Evolutionary conservation across 208 protist species (phyloP).

Genomic region (Leishmania arabica): DNA sequence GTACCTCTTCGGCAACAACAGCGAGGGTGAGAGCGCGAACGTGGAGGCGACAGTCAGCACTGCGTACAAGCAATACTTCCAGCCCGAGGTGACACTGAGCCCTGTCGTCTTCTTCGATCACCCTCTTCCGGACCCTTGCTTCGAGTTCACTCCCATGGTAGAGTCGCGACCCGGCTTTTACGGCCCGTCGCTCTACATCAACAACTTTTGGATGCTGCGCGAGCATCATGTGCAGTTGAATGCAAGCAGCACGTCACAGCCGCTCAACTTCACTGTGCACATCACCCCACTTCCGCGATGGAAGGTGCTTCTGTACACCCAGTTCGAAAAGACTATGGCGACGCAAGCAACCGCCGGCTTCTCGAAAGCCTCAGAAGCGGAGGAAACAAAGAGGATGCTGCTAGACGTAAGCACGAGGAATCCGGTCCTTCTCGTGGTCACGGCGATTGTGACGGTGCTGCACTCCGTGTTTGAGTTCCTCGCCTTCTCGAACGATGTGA

Average conservation of each 20-base stretch:
- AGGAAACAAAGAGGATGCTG: conserved; percentile 95
- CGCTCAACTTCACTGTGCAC: conserved; percentile 57
- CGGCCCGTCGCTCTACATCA: conserved; percentile 90
- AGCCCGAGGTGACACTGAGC: conserved; percentile 66
- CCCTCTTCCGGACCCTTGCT: conserved; percentile 49
- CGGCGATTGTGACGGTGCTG: conserved; percentile 94
- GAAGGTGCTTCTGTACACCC: conserved; percentile 77
- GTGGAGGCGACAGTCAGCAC: neutral
- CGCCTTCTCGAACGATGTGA: conserved; percentile 98
- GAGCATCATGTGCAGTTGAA: conserved; percentile 86
- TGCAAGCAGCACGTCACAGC: conserved; percentile 52
- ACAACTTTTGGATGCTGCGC: conserved; percentile 95
- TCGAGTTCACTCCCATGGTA: conserved; percentile 44
- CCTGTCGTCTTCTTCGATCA: conserved; percentile 72
- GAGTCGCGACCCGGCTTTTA: conserved; percentile 50
- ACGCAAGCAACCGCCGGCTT: conserved; percentile 75
- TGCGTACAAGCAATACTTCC: conserved; percentile 43
- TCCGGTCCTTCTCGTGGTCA: conserved; percentile 93
- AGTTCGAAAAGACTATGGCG: conserved; percentile 82
- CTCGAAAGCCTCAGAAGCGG: conserved; percentile 42
- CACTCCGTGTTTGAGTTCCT: conserved; percentile 99
- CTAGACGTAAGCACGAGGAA: conserved; percentile 91
- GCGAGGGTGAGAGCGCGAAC: neutral
- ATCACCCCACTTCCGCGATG: conserved; percentile 52
- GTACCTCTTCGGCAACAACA: conserved; percentile 25